A percentile compares a stretch with the other conserved stretches of the same genome.
phyloP scores from a whole-genome alignment of 768 basidiomycete species.

The Cystofilobasidium bisporidii region DNA sequence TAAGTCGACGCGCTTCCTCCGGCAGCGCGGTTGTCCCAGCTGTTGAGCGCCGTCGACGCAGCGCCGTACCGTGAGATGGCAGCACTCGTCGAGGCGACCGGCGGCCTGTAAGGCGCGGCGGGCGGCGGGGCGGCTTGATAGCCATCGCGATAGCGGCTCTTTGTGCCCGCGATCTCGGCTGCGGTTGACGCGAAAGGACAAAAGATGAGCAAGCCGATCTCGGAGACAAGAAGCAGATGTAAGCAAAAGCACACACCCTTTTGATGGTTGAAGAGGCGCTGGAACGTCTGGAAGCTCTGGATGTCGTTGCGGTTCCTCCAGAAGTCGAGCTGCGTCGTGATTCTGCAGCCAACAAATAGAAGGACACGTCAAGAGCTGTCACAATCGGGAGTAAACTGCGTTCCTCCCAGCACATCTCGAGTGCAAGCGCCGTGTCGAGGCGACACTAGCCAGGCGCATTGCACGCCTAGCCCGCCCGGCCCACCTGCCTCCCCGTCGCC shows the following conservation, averaged over 20 bases:
- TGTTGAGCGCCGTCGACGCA: not conserved
- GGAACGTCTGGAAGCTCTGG: not conserved
- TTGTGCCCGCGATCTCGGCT: not conserved
- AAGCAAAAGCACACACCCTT: not conserved
- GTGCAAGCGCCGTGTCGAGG: too few species aligned
- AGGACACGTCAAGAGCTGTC: not conserved
- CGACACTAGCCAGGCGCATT: too few species aligned
- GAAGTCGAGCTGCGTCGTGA: constrained; percentile 1
- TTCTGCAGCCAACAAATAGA: constrained; percentile 2
- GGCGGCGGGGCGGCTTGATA: not conserved
- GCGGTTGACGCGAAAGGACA: not conserved
- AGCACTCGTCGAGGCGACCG: not conserved
- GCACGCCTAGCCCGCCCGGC: too few species aligned
- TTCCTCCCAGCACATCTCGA: too few species aligned
- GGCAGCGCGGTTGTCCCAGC: not conserved
- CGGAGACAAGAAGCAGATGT: not conserved
- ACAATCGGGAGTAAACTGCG: too few species aligned
- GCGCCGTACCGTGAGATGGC: not conserved
- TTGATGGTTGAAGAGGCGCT: not conserved
- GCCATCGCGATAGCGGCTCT: not conserved
- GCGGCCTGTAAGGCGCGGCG: not conserved
- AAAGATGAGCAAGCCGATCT: not conserved
- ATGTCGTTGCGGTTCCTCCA: constrained; percentile 7
- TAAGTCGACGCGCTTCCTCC: not conserved
- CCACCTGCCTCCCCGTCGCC: too few species aligned